These are phyloP conservation scores for Chionographis japonica DNA, from an alignment of 106 monocot species.

Conservation along the genomic window DNA sequence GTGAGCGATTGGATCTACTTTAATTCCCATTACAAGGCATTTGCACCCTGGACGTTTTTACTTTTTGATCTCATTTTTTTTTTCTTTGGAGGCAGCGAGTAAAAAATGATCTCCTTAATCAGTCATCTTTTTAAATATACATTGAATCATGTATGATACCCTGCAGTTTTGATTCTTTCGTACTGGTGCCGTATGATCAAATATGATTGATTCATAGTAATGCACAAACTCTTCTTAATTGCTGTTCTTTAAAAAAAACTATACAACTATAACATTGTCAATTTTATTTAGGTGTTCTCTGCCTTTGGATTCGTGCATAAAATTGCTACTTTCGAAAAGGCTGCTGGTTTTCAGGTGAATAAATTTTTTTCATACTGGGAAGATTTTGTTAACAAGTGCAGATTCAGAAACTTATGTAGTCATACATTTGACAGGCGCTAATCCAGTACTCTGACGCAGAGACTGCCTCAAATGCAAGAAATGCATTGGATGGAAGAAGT, in stretches of 20 bases:
- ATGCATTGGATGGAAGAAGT: conserved; percentile 87
- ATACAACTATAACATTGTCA: no score
- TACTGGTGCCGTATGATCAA: conserved; percentile 3
- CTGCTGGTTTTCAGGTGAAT: conserved; percentile 75
- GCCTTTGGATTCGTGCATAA: conserved; percentile 81
- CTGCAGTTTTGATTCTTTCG: conserved; percentile 4
- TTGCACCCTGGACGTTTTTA: no score
- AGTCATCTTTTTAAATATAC: conserved; percentile 9
- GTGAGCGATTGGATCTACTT: no score
- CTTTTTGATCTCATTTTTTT: background rate
- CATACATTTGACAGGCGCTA: conserved; percentile 40
- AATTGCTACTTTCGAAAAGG: conserved; percentile 76
- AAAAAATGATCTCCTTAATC: conserved; percentile 8
- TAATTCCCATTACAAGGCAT: no score
- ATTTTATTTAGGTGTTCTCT: conserved; percentile 59
- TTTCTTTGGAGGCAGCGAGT: conserved; percentile 6
- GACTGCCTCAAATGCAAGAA: conserved; percentile 64
- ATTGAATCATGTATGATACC: conserved; percentile 16
- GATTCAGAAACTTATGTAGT: background rate
- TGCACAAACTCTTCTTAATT: background rate
- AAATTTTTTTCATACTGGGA: background rate
- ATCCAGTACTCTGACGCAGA: conserved; percentile 78
- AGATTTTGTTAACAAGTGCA: background rate
- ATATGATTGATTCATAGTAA: background rate
- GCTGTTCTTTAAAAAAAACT: background rate